These are phyloP conservation scores for Ophiostoma himal-ulmi DNA, from an alignment of 2,329 filamentous ascomycete species.

Conservation along the genomic window DNA sequence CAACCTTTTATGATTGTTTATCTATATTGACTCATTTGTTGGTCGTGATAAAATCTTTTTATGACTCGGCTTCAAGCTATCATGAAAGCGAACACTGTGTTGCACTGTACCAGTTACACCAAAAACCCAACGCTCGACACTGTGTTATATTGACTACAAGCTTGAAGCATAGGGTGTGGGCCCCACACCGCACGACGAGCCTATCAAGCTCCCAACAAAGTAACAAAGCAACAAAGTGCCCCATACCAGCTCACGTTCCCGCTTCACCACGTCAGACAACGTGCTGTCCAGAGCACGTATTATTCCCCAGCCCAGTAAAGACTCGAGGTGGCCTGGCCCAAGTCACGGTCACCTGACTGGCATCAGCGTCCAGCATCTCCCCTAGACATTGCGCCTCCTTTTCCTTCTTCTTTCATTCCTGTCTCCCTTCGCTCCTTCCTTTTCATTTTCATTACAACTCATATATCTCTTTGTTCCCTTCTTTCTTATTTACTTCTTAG, in stretches of 20 bases:
- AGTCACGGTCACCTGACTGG: constrained; percentile 11
- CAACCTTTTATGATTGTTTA: background rate
- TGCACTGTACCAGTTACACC: background rate
- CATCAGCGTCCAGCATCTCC: background rate
- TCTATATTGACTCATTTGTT: background rate
- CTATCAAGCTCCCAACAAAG: constrained; percentile 6
- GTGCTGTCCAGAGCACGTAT: background rate
- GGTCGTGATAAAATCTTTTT: constrained; percentile 15
- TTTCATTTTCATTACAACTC: background rate
- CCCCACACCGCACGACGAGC: background rate
- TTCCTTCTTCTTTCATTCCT: background rate
- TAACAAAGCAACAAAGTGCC: background rate
- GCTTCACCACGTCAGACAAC: constrained; percentile 7
- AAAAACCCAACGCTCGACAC: background rate
- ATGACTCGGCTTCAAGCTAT: constrained; percentile 7
- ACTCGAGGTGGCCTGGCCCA: background rate
- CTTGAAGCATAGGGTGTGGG: background rate
- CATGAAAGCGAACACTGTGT: background rate
- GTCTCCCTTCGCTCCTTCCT: background rate
- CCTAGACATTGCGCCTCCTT: background rate
- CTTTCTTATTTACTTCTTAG: background rate
- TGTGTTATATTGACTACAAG: constrained; percentile 1
- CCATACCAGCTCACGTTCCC: background rate
- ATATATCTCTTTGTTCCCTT: background rate
- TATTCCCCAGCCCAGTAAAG: too few species aligned